A percentile compares a stretch with the other conserved stretches of the same genome.
phyloP scores from a whole-genome alignment of 1,284 basidiomycete species.

The Fistulinella staudtii region DNA sequence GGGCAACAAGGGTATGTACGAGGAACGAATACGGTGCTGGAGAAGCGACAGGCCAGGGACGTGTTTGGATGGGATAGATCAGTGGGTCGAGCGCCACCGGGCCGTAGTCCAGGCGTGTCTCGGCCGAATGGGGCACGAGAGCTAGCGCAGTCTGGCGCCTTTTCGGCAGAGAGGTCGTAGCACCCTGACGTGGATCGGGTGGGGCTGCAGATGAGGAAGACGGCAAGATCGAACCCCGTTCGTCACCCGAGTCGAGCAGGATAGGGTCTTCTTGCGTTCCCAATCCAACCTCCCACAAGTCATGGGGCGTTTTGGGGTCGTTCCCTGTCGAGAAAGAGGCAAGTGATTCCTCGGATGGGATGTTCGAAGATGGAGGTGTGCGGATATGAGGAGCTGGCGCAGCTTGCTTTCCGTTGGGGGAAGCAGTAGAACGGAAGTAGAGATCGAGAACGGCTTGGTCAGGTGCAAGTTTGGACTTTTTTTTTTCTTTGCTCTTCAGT shows the following conservation, averaged over 20 bases:
- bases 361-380: constrained; percentile 6
- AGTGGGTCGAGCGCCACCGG: constrained; percentile 46
- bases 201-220: constrained; percentile 12
- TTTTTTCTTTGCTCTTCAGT: constrained; percentile 20
- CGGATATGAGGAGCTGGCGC: constrained; percentile 13
- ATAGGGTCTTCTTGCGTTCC: constrained; percentile 27
- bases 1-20: constrained; percentile 66
- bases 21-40: constrained; percentile 81
- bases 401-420: constrained; percentile 15
- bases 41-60: constrained; percentile 37
- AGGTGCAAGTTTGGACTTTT: constrained; percentile 18
- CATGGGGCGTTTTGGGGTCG: not conserved
- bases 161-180: constrained; percentile 9
- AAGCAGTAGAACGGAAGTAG: constrained; percentile 25
- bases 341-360: constrained; percentile 18
- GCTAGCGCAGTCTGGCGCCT: constrained; percentile 2
- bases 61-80: constrained; percentile 35
- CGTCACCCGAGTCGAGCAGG: constrained; percentile 23
- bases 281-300: constrained; percentile 16
- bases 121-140: constrained; percentile 5
- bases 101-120: constrained; percentile 21
- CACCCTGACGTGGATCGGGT: constrained; percentile 9
- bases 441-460: constrained; percentile 23
- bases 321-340: constrained; percentile 9
- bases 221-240: constrained; percentile 7